phyloP scores from a whole-genome alignment of 2,329 filamentous ascomycete species.

The Ceratocystis lukuohia region DNA sequence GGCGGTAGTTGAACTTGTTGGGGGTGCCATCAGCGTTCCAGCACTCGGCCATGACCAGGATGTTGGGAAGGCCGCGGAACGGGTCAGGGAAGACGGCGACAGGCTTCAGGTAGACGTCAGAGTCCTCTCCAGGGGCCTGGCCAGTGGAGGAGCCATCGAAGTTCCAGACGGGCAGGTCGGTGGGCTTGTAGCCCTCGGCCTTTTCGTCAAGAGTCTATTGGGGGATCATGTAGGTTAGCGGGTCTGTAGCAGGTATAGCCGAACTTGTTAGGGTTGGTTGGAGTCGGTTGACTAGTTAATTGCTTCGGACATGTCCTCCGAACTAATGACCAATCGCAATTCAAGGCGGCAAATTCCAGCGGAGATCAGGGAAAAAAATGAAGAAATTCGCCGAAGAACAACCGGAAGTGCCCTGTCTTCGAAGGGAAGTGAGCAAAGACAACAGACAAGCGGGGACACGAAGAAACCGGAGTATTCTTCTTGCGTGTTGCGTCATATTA shows the following conservation, averaged over 20 bases:
- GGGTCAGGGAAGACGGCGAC: slow-evolving; percentile 82
- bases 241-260: background rate
- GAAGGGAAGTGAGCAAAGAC: background rate
- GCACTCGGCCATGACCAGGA: slow-evolving; percentile 87
- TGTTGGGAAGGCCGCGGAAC: slow-evolving; percentile 79
- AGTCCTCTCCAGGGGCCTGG: slow-evolving; percentile 90
- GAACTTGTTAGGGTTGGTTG: background rate
- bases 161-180: slow-evolving; percentile 43
- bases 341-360: slow-evolving; percentile 2
- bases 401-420: slow-evolving; percentile 9
- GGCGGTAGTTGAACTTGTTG: slow-evolving; percentile 97
- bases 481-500: background rate
- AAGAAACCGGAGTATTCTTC: background rate
- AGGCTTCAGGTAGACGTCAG: slow-evolving; percentile 90
- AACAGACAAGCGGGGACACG: no score
- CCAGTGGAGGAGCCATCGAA: slow-evolving; percentile 71
- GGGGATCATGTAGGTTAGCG: background rate
- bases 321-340: slow-evolving; percentile 8
- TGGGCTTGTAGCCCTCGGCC: slow-evolving; percentile 32
- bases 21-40: slow-evolving; percentile 88
- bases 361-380: background rate
- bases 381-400: slow-evolving; percentile 1
- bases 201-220: slow-evolving; percentile 38
- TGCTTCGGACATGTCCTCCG: slow-evolving; percentile 8
- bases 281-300: background rate